These are phyloP conservation scores for Xylaria sp. DNA, from an alignment of 2,329 filamentous ascomycete genomes.

Conservation along the genomic window DNA sequence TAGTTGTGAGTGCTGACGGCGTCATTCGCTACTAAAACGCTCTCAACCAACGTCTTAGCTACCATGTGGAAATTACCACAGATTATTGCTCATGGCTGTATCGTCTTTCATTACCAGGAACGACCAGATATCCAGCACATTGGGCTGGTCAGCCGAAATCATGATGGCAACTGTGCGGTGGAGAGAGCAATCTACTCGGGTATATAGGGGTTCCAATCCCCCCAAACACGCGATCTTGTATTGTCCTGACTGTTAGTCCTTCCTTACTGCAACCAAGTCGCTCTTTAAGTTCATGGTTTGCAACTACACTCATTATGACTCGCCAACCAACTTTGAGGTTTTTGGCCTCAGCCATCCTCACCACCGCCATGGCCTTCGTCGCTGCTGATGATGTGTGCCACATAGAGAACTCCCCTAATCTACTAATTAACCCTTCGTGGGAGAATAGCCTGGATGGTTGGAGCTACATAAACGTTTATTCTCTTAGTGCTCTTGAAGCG, in stretches of 20 bases:
- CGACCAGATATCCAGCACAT: background rate
- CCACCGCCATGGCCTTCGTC: background rate
- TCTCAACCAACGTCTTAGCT: background rate
- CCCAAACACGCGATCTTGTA: background rate
- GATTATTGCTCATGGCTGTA: background rate
- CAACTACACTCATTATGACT: background rate
- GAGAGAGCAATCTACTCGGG: background rate
- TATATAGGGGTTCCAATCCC: background rate
- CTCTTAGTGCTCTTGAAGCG: background rate
- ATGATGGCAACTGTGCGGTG: background rate
- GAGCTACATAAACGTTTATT: background rate
- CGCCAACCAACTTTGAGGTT: background rate
- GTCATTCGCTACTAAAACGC: background rate
- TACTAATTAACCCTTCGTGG: conserved; percentile 13
- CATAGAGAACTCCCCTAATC: background rate
- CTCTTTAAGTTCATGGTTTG: conserved; percentile 1
- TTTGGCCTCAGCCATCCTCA: conserved; percentile 7
- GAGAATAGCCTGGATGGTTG: conserved; percentile 1
- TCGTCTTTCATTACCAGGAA: background rate
- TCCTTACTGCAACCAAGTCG: conserved; percentile 3
- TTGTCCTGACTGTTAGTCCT: background rate
- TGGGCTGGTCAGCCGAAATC: background rate
- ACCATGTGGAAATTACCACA: background rate
- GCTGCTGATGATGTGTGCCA: background rate
- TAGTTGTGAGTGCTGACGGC: background rate